Evolutionary conservation across 2,329 filamentous ascomycete species (phyloP).

Genomic region (Clathrospora elynae): DNA sequence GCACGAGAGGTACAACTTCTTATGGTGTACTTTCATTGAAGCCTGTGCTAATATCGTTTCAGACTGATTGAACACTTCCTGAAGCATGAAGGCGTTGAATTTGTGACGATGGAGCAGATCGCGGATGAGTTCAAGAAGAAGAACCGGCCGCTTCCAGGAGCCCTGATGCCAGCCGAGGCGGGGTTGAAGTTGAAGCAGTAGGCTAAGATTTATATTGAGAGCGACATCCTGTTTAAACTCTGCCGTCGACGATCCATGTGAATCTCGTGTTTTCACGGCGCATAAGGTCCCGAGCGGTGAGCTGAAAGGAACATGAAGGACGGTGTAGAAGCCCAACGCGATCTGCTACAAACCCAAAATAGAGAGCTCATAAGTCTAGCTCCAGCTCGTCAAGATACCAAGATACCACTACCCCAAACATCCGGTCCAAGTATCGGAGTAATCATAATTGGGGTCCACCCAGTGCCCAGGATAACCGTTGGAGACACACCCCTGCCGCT

Average conservation of each 20-base stretch:
- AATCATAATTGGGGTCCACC: neutral
- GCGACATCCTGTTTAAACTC: neutral
- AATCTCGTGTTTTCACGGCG: too few relatives aligned
- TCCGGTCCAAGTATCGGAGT: neutral
- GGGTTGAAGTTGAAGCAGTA: conserved; percentile 57
- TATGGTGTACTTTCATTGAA: too few relatives aligned
- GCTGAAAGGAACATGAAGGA: too few relatives aligned
- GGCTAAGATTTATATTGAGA: too few relatives aligned
- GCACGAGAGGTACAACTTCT: too few relatives aligned
- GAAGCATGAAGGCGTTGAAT: conserved; percentile 65
- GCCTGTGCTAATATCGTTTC: too few relatives aligned
- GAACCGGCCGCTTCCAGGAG: conserved; percentile 62
- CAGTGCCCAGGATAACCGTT: neutral
- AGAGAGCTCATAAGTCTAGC: too few relatives aligned
- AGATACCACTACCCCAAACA: too few relatives aligned
- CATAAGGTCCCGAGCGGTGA: too few relatives aligned
- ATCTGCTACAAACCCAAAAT: too few relatives aligned
- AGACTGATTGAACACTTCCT: conserved; percentile 72
- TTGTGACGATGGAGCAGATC: conserved; percentile 72
- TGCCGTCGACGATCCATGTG: neutral
- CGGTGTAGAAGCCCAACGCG: conserved; percentile 1
- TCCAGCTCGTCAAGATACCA: too few relatives aligned
- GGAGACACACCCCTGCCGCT: conserved; percentile 4
- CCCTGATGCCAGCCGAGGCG: conserved; percentile 63
- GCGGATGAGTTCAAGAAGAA: conserved; percentile 73